Evolutionary conservation across 129 eudicot species (phyloP), one percentile per base, ranked within the genome.

Genomic region (Lactuca sativa): DNA sequence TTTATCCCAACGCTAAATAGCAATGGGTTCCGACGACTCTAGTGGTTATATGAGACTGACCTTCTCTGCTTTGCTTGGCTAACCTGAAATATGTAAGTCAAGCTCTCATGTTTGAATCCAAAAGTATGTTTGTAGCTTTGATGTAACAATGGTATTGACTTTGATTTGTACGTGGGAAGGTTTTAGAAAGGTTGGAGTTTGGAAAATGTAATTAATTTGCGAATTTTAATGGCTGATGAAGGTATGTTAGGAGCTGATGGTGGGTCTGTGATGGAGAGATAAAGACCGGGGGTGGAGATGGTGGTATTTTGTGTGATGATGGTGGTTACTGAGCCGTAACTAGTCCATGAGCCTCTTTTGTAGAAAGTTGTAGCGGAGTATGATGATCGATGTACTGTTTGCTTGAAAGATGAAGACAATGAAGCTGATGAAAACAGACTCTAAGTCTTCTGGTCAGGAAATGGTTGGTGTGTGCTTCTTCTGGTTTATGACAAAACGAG

Each of bases 21-120:
- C 96, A 95, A 10, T 86, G 95, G 4, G 96, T 90, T 18, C 96
- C 96, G 11, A 90, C 95, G 60, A 90, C 90, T 62, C 95, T 76
- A 14, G 96, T 90, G 0, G 95, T 86, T 14, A 86, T 76, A 84
- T 86, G 93, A 82, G 96, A 90, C 73, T 90, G 91, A 12, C 95
- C 96, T 64, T 86, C 93, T 67, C 83, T 84, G 62, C 82, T 82
- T 71, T 84, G 90, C 71, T 82, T 86, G 4, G 91, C 93, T 65
- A 90, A 71, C 21, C 96, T 95, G 48, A 90, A 90, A 84, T 90
- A 95, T 5, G 96, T 90, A 15, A 90, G 91, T 71, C 95, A 74
- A 33, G 95, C 96, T 73, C 88, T 60, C 96, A 90, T 86, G 10
- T 87, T 86, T 9, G 59, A 83, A 74, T 90, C 95, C 18, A 90